Conservation (phyloP, 169 alveolate species). For the Plasmodium reichenowi region DNA sequence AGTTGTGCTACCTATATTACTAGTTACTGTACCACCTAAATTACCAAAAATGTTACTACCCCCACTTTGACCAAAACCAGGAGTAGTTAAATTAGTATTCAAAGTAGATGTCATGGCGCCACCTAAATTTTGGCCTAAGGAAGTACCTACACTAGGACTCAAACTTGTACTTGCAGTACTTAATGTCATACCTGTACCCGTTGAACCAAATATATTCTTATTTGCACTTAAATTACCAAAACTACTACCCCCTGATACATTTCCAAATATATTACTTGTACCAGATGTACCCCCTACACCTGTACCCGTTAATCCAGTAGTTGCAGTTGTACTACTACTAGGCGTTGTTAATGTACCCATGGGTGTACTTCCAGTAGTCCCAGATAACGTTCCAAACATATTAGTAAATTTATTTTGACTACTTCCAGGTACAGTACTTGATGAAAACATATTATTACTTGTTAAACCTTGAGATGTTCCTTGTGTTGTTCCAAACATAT, state of each 20-base stretch:
- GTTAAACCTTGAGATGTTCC: constrained; percentile 28
- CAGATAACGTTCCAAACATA: constrained; percentile 27
- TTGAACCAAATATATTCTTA: constrained; percentile 51
- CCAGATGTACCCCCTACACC: constrained; percentile 2
- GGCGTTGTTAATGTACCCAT: background rate
- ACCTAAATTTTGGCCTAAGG: constrained; percentile 40
- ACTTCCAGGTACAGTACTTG: constrained; percentile 10
- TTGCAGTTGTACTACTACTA: constrained; percentile 5
- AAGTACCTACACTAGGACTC: constrained; percentile 5
- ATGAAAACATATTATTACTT: constrained; percentile 36
- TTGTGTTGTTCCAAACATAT: constrained; percentile 24
- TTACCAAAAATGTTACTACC: constrained; percentile 24
- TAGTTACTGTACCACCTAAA: constrained; percentile 24
- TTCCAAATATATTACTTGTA: constrained; percentile 33
- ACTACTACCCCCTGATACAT: constrained; percentile 21
- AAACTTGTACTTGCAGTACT: constrained; percentile 6
- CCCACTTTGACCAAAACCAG: constrained; percentile 6
- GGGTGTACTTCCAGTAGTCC: constrained; percentile 9
- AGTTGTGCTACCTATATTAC: constrained; percentile 17
- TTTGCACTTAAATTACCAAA: constrained; percentile 22
- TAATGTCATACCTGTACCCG: constrained; percentile 32
- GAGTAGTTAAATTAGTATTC: constrained; percentile 9
- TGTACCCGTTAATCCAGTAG: constrained; percentile 2
- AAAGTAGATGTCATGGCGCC: constrained; percentile 14
- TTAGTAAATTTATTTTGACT: constrained; percentile 61